Evolutionary conservation across 78 protist genomes (phyloP).

Genomic region (Dictyostelium brefeldianum): DNA sequence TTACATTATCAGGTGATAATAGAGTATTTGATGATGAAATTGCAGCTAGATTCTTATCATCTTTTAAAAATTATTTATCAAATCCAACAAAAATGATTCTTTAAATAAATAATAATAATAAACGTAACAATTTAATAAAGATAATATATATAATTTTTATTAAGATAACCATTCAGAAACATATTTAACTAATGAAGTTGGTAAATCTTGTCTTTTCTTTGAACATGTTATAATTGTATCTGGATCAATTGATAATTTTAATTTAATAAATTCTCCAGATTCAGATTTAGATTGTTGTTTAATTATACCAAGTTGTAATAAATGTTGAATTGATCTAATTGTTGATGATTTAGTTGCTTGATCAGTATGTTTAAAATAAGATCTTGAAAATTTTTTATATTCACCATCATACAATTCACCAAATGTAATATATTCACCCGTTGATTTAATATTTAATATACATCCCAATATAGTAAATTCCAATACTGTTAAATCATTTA

Average conservation of each 20-base stretch:
- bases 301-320: neutral
- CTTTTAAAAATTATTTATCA: conserved; percentile 55
- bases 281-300: neutral
- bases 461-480: neutral
- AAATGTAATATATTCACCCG: conserved; percentile 12
- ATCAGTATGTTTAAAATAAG: conserved; percentile 15
- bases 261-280: conserved; percentile 2
- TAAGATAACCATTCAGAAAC: conserved; percentile 46
- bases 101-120: neutral
- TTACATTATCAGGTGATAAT: conserved; percentile 73
- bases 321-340: neutral
- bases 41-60: conserved; percentile 51
- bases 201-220: conserved; percentile 9
- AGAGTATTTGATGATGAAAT: conserved; percentile 75
- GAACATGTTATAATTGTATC: neutral
- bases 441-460: neutral
- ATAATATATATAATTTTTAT: neutral
- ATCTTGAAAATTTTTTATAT: conserved; percentile 12
- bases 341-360: neutral
- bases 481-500: neutral
- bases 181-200: conserved; percentile 29
- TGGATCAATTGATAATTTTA: neutral
- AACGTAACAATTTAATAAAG: neutral
- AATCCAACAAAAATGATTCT: conserved; percentile 62
- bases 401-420: conserved; percentile 24